Conservation (phyloP, 1,284 basidiomycete species). For the Microbotryum scabiosae region DNA sequence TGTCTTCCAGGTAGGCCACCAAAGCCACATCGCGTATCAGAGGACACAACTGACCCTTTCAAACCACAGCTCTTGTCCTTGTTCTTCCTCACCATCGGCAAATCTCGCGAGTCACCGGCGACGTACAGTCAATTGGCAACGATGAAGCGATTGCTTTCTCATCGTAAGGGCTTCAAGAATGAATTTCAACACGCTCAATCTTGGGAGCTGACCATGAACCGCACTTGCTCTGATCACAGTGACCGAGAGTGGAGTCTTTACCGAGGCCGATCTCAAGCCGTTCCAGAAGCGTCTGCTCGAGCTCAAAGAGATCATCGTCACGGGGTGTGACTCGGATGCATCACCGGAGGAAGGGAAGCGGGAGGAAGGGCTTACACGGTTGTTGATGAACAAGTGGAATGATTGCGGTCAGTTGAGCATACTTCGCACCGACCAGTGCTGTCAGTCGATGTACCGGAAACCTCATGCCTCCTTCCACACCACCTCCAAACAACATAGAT, state of each 20-base stretch:
- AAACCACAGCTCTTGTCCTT: conserved; percentile 29
- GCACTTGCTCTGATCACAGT: conserved; percentile 49
- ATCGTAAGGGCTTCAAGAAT: conserved; percentile 6
- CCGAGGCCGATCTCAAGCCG: conserved; percentile 74
- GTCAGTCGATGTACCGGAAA: background rate
- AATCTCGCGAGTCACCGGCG: conserved; percentile 82
- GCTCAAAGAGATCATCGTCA: conserved; percentile 63
- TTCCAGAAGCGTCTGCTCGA: conserved; percentile 71
- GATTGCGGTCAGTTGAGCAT: conserved; percentile 66
- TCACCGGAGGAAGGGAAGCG: conserved; percentile 58
- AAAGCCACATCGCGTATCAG: conserved; percentile 39
- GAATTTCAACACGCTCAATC: background rate
- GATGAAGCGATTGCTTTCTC: conserved; percentile 45
- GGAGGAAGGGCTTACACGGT: conserved; percentile 61
- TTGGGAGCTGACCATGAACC: conserved; percentile 69
- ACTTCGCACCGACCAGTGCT: conserved; percentile 2
- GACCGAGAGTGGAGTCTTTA: conserved; percentile 86
- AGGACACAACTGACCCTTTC: background rate
- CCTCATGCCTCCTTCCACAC: background rate
- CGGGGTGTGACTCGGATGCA: conserved; percentile 9
- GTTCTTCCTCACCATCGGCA: conserved; percentile 53
- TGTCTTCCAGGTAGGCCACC: conserved; percentile 66
- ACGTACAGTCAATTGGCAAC: conserved; percentile 89
- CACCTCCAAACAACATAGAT: conserved; percentile 46
- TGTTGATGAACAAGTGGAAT: conserved; percentile 82